Percentiles rank a stretch among this genome's conserved stretches.
phyloP scores from a whole-genome alignment of 441 rosid species.

The Bocquillonia castaneifolia region DNA sequence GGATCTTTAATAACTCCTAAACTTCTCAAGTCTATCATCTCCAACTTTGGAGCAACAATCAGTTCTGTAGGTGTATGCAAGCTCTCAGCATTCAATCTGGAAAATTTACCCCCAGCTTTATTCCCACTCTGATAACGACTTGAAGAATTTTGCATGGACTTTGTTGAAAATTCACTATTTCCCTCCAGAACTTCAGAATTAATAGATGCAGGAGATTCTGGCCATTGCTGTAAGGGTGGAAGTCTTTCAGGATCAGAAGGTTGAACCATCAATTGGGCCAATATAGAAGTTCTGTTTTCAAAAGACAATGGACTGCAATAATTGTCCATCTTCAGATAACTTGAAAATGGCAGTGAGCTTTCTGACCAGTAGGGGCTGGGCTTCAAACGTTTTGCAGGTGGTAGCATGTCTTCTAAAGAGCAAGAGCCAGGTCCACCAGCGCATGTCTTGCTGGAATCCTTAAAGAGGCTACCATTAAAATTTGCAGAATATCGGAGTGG shows the following conservation, averaged over 20 bases:
- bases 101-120: slow-evolving; percentile 3
- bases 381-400: slow-evolving; percentile 34
- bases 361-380: slow-evolving; percentile 20
- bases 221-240: slow-evolving; percentile 32
- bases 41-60: slow-evolving; percentile 7
- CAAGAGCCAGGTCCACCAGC: slow-evolving; percentile 18
- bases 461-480: slow-evolving; percentile 1
- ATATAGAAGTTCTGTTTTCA: slow-evolving; percentile 20
- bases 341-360: slow-evolving; percentile 21
- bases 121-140: slow-evolving; percentile 7
- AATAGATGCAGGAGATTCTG: slow-evolving; percentile 37
- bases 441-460: slow-evolving; percentile 12
- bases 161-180: slow-evolving; percentile 13
- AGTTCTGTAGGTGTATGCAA: slow-evolving; percentile 20
- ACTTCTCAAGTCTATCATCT: slow-evolving; percentile 8
- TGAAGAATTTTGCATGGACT: slow-evolving; percentile 19
- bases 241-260: slow-evolving; percentile 22
- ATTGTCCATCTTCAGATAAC: slow-evolving; percentile 35
- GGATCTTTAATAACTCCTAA: slow-evolving; percentile 22
- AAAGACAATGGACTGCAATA: slow-evolving; percentile 20
- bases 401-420: slow-evolving; percentile 23
- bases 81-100: slow-evolving; percentile 14
- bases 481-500: slow-evolving; percentile 7
- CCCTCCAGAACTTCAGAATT: slow-evolving; percentile 32
- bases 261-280: slow-evolving; percentile 24